These are phyloP conservation scores for Trichoderma polysporum DNA, from an alignment of 2,329 filamentous ascomycete genomes.

Conservation along the genomic window DNA sequence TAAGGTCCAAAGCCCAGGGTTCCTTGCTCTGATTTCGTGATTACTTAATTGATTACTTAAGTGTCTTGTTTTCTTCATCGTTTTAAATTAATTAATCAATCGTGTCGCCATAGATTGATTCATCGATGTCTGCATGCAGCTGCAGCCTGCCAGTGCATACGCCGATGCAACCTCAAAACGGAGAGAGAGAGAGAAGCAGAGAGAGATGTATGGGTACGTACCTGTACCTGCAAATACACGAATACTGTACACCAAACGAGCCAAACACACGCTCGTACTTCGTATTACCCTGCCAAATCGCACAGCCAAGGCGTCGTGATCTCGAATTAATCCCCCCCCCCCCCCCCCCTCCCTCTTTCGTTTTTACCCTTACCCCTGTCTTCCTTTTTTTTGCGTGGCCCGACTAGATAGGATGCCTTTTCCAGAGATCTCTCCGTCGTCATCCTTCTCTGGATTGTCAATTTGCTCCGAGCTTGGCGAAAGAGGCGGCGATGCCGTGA, in stretches of 20 bases:
- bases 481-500: neutral
- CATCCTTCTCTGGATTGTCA: neutral
- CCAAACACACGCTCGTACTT: neutral
- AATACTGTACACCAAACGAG: neutral
- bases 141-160: neutral
- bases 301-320: neutral
- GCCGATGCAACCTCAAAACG: neutral
- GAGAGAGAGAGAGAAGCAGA: neutral
- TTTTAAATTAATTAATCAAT: neutral
- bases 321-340: neutral
- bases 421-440: neutral
- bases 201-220: neutral
- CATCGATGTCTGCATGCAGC: neutral
- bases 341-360: neutral
- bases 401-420: neutral
- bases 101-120: too few relatives aligned
- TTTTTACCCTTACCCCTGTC: neutral
- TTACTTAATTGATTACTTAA: neutral
- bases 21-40: neutral
- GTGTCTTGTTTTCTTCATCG: too few relatives aligned
- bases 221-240: neutral
- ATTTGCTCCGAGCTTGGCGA: neutral
- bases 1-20: neutral
- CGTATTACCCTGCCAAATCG: neutral
- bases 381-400: neutral